phyloP scores from a whole-genome alignment of 257 asterid genomes.

The Orobanche coerulescens region DNA sequence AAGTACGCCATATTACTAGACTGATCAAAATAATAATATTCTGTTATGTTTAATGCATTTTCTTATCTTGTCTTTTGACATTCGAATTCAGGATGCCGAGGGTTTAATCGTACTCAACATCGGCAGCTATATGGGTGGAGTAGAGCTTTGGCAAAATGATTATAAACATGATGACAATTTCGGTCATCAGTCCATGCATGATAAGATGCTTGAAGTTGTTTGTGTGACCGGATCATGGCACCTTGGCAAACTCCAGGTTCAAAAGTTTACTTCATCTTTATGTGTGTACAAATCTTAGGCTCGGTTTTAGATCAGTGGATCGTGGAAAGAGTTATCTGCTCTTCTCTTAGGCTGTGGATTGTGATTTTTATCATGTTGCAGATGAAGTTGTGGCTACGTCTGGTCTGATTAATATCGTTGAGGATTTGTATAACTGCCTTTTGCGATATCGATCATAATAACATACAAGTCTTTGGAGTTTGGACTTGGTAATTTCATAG shows the following conservation, averaged over 20 bases:
- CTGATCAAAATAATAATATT: background rate
- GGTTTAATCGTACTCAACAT: constrained; percentile 84
- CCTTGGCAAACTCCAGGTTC: constrained; percentile 88
- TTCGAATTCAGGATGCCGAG: constrained; percentile 55
- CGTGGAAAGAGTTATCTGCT: constrained; percentile 8
- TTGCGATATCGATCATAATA: background rate
- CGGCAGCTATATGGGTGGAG: constrained; percentile 94
- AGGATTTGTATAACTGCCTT: background rate
- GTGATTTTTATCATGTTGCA: background rate
- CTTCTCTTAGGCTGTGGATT: constrained; percentile 12
- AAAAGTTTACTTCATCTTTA: constrained; percentile 17
- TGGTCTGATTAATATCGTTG: background rate
- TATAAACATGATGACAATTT: constrained; percentile 64
- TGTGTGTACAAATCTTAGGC: background rate
- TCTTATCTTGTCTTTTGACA: constrained; percentile 11
- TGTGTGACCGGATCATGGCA: constrained; percentile 89
- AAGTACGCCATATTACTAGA: constrained; percentile 33
- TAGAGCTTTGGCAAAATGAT: constrained; percentile 87
- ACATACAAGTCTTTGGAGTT: background rate
- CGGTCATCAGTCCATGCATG: constrained; percentile 70
- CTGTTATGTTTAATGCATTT: constrained; percentile 6
- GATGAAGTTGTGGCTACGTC: background rate
- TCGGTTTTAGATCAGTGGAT: constrained; percentile 10
- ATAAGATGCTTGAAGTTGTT: constrained; percentile 81
- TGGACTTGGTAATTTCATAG: background rate